These are phyloP conservation scores for Zelonia costaricensis DNA, from an alignment of 208 protist genomes.

Conservation along the genomic window DNA sequence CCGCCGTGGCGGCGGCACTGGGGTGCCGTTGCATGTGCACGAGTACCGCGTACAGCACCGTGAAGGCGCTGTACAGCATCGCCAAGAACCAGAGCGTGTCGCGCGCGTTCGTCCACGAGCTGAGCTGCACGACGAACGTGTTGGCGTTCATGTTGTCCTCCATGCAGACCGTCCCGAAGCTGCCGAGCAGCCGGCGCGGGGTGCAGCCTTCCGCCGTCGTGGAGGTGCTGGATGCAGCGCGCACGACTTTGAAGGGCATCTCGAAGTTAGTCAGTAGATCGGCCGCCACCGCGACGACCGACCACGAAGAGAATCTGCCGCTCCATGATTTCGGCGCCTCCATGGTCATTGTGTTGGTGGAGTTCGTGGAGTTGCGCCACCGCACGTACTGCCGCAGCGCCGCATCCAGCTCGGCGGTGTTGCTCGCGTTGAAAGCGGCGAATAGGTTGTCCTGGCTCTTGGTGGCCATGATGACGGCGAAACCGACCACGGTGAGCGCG, in stretches of 20 bases:
- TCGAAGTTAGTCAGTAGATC: neutral
- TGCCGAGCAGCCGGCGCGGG: slow-evolving; percentile 32
- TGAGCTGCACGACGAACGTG: slow-evolving; percentile 62
- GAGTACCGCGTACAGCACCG: slow-evolving; percentile 58
- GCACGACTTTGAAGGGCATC: neutral
- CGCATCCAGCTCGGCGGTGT: slow-evolving; percentile 36
- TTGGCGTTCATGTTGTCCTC: slow-evolving; percentile 66
- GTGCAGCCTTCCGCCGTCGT: slow-evolving; percentile 23
- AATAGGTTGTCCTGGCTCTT: slow-evolving; percentile 60
- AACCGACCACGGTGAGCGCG: slow-evolving; percentile 49
- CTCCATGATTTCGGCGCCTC: neutral
- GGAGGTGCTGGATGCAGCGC: neutral
- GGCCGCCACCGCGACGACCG: neutral
- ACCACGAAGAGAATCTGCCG: neutral
- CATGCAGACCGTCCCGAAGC: slow-evolving; percentile 61
- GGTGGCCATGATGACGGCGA: slow-evolving; percentile 47
- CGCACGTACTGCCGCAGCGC: slow-evolving; percentile 41
- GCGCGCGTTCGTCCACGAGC: slow-evolving; percentile 61
- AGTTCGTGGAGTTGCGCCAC: slow-evolving; percentile 6
- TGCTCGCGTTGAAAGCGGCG: slow-evolving; percentile 35
- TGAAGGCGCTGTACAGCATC: slow-evolving; percentile 56
- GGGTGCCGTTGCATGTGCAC: slow-evolving; percentile 48
- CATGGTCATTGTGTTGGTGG: neutral
- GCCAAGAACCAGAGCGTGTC: slow-evolving; percentile 75
- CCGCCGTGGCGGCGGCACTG: neutral